Percentiles rank a stretch among this genome's conserved stretches.
Conservation (phyloP, 139 green algal genomes). For the Mychonastes homosphaera region DNA sequence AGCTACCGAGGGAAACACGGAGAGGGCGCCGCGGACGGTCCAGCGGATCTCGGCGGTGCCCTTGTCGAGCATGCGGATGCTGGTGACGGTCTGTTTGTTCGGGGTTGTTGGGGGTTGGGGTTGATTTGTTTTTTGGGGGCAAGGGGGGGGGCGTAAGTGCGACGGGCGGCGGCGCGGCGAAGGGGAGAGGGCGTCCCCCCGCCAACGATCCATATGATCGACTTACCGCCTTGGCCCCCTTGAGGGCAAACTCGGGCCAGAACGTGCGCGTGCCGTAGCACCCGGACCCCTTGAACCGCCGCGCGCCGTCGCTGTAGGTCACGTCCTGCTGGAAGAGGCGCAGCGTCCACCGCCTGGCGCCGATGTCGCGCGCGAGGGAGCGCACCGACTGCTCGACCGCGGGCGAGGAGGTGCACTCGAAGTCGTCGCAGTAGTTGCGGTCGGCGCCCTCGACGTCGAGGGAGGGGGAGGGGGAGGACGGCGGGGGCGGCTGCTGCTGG, state of each 20-base stretch:
- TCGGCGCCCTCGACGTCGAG: slow-evolving; percentile 2
- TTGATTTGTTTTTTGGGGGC: too few relatives aligned
- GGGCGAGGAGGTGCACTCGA: slow-evolving; percentile 53
- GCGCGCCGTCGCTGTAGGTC: slow-evolving; percentile 32
- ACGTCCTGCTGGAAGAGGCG: slow-evolving; percentile 22
- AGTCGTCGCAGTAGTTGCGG: slow-evolving; percentile 57
- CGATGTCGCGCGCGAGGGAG: slow-evolving; percentile 35
- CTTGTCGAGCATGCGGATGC: slow-evolving; percentile 49
- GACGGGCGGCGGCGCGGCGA: not conserved
- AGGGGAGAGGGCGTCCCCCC: not conserved
- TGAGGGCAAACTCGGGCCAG: slow-evolving; percentile 28
- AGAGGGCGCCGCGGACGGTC: slow-evolving; percentile 29
- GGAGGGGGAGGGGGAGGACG: not conserved
- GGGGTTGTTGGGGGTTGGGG: too few relatives aligned
- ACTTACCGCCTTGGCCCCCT: slow-evolving; percentile 14
- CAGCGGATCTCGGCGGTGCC: slow-evolving; percentile 34
- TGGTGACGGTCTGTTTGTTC: slow-evolving; percentile 23
- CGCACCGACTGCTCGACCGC: slow-evolving; percentile 55
- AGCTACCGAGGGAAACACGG: not conserved
- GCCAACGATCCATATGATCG: too few relatives aligned
- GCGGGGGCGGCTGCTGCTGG: not conserved
- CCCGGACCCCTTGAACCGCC: slow-evolving; percentile 37
- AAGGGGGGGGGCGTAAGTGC: not conserved
- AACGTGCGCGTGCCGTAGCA: slow-evolving; percentile 31
- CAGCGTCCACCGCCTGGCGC: slow-evolving; percentile 25